Evolutionary conservation across 257 asterid genomes (phyloP).

Genomic region (Solanum pinnatisectum): DNA sequence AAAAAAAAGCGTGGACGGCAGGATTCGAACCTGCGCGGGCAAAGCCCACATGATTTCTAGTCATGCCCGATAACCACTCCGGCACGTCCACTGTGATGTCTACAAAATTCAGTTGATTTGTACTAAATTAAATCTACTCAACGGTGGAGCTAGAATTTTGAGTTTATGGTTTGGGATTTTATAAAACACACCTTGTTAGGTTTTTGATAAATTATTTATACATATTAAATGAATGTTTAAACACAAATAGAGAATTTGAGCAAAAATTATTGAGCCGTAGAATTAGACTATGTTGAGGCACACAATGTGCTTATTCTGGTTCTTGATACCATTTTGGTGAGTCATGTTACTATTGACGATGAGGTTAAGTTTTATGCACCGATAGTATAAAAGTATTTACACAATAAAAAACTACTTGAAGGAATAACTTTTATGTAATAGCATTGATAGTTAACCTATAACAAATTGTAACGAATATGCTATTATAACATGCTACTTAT

Average conservation of each 20-base stretch:
- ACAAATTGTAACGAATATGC: neutral
- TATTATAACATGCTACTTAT: neutral
- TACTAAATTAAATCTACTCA: no score
- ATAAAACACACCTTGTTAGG: neutral
- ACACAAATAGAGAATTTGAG: neutral
- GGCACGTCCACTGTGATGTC: neutral
- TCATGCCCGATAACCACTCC: conserved; percentile 6
- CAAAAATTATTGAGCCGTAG: neutral
- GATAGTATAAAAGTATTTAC: neutral
- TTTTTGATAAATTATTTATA: no score
- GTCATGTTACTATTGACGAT: neutral
- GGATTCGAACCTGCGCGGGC: conserved; percentile 18
- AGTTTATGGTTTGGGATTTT: neutral
- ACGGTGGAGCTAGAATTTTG: neutral
- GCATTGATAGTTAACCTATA: neutral
- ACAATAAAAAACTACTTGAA: neutral
- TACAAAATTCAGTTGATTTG: no score
- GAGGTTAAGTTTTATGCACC: neutral
- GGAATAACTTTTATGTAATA: neutral
- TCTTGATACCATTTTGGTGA: neutral
- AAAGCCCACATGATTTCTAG: conserved; percentile 2
- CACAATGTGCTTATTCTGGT: no score
- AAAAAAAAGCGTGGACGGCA: neutral
- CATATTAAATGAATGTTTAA: neutral
- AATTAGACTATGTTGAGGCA: no score